Evolutionary conservation across 2,329 filamentous ascomycete species (phyloP), one percentile per base, ranked within the genome.

Genomic region (Achaetomium macrosporum): DNA sequence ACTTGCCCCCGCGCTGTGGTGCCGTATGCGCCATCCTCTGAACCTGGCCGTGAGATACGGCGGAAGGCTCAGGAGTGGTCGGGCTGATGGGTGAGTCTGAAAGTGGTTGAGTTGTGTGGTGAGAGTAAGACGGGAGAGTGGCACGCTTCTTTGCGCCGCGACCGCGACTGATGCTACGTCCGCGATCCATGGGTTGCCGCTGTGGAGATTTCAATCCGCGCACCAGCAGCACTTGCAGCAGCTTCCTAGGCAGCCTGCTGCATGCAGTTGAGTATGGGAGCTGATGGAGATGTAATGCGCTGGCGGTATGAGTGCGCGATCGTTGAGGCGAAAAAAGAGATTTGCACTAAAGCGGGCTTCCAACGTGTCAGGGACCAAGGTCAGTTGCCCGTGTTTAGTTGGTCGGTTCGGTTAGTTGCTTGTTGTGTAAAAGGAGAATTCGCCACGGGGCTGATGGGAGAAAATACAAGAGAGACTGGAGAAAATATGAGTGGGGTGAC

Each of bases 361-460:
- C 56, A 59, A 58, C 61, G 61, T 63, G 59, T 63, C 61, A 61
- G 58, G 61, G 61, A 57, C 51, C 50, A 56, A 50, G 51, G 30
- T 48, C 52, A 50, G 51, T 52, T 51, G 47, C 47, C 42, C 56
- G 57, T 52, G 33, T 47, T 10, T 13, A 39, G 42, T 49, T 43
- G 40, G 33, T 53, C 40, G 39, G 35, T 36, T 41, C 25, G 25
- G 31, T 40, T 42, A 17, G 12, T 49, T 43, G 45, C 29, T 19
- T 39, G n/a, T 29, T 20, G 41, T 12, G n/a, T n/a, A 25, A 31
- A 17, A n/a, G 19, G 19, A 10, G 35, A 19, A 5, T 33, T 31
- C 13, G 16, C 19, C 13, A 2, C 37, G 3, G 19, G 19, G 5
- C 9, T 17, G 2, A 17, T 9, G 16, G 16, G 5, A 16, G 33